phyloP scores from a whole-genome alignment of 202 grass and related monocot species.

The Zoysia matrella region DNA sequence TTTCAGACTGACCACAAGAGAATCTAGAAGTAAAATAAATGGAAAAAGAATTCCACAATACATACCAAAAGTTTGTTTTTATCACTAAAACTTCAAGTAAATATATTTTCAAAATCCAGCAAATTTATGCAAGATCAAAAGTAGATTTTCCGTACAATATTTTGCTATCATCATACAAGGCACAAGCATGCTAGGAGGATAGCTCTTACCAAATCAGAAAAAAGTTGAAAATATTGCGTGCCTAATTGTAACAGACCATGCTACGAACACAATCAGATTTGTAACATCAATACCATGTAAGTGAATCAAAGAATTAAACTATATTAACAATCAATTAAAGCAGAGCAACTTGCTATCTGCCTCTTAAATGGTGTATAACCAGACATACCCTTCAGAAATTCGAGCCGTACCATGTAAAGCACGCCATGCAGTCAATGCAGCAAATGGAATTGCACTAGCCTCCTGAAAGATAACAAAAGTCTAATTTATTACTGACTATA shows the following conservation, averaged over 20 bases:
- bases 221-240: not conserved
- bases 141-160: constrained; percentile 20
- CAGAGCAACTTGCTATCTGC: constrained; percentile 9
- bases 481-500: not conserved
- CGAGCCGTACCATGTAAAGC: constrained; percentile 82
- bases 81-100: not conserved
- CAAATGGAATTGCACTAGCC: constrained; percentile 93
- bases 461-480: constrained; percentile 56
- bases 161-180: not conserved
- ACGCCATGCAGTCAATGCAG: constrained; percentile 98
- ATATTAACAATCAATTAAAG: constrained; percentile 20
- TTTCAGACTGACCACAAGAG: not conserved
- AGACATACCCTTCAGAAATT: constrained; percentile 85
- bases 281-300: constrained; percentile 27
- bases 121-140: not conserved
- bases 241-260: not conserved
- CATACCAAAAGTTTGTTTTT: not conserved
- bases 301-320: not conserved
- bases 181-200: constrained; percentile 22
- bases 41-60: not conserved
- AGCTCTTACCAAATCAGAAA: not conserved
- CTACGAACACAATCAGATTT: not conserved
- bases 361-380: constrained; percentile 32
- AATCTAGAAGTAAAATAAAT: constrained; percentile 17
- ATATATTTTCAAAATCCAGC: not conserved